These are phyloP conservation scores for Chaetomium sp. DNA, from an alignment of 2,329 filamentous ascomycete genomes.

Conservation along the genomic window DNA sequence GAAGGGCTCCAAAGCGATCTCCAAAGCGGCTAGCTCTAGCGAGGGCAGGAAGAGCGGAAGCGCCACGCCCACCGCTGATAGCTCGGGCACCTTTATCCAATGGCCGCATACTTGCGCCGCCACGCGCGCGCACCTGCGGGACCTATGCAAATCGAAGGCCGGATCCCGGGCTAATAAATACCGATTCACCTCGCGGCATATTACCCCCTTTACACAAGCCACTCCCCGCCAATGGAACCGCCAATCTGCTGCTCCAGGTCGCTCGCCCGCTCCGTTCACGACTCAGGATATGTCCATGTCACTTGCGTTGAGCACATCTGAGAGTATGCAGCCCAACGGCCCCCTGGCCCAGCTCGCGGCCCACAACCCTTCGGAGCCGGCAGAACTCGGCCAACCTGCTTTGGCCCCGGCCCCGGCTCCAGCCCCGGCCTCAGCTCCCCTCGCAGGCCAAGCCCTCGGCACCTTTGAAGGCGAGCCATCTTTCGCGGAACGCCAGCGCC, in stretches of 20 bases:
- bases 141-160: slow-evolving; percentile 54
- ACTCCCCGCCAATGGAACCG: slow-evolving; percentile 45
- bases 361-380: slow-evolving; percentile 30
- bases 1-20: slow-evolving; percentile 50
- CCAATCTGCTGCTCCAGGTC: slow-evolving; percentile 41
- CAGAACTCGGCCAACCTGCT: slow-evolving; percentile 1
- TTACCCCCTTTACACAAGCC: slow-evolving; percentile 49
- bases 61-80: slow-evolving; percentile 48
- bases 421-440: neutral
- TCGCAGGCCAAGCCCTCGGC: slow-evolving; percentile 21
- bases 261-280: slow-evolving; percentile 46
- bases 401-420: too few relatives aligned
- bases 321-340: slow-evolving; percentile 57
- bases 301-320: slow-evolving; percentile 55
- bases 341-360: slow-evolving; percentile 55
- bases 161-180: slow-evolving; percentile 36
- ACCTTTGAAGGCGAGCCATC: slow-evolving; percentile 27
- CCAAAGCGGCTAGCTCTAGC: slow-evolving; percentile 21
- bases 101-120: slow-evolving; percentile 61
- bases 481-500: slow-evolving; percentile 31
- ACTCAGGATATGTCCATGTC: slow-evolving; percentile 58
- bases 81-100: slow-evolving; percentile 43
- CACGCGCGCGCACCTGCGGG: slow-evolving; percentile 55
- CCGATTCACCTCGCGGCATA: slow-evolving; percentile 46
- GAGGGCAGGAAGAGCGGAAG: slow-evolving; percentile 43